Evolutionary conservation across 768 basidiomycete species (phyloP), one percentile per base, ranked within the genome.

Genomic region (Calocera viscosa): DNA sequence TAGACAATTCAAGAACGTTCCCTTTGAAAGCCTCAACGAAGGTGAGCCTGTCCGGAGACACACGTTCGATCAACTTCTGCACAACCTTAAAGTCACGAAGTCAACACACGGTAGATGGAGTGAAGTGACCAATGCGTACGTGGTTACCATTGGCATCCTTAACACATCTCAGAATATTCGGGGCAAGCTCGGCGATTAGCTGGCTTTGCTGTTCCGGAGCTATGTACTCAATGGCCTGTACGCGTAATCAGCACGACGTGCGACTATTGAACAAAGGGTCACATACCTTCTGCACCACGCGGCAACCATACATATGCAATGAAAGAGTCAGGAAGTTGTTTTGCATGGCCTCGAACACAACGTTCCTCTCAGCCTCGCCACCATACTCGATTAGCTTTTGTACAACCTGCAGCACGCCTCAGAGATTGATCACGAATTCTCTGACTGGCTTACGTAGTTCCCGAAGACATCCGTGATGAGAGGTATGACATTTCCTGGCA

Each of bases 131-230:
- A n/a, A 33, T n/a, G 76, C 83, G 68, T 75, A 96, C 94, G 77
- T 98, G 94, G 72, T 98, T 98, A 66, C 91, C 93, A 72, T 97
- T 94, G 22, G 88, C 84, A 72, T 95, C 91, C 73, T 89, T 89
- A 68, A 95, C 90, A 72, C 91, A 94, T 71, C 84, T 84, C 64
- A 97, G 78, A 33, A 95, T 84, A 71, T 90, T 84, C 0, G 84
- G 82, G 68, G 91, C 87, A 47, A 97, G 80, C 76, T 92, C 91
- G 66, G 79, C 82, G 24, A 96, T 86, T 63, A 98, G 84, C 19
- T 76, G 70, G 19, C 79, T 79, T 76, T 94, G 91, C 70, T 94
- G 89, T 64, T 90, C 89, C 17, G 86, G 85, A 19, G 85, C 78
- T 65, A 93, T 80, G 72, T 82, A 84, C 72, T 97, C 94, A 24